Base-by-base conservation (phyloP, 2,329 filamentous ascomycete genomes). In the Neonectria neomacrospora region DNA sequence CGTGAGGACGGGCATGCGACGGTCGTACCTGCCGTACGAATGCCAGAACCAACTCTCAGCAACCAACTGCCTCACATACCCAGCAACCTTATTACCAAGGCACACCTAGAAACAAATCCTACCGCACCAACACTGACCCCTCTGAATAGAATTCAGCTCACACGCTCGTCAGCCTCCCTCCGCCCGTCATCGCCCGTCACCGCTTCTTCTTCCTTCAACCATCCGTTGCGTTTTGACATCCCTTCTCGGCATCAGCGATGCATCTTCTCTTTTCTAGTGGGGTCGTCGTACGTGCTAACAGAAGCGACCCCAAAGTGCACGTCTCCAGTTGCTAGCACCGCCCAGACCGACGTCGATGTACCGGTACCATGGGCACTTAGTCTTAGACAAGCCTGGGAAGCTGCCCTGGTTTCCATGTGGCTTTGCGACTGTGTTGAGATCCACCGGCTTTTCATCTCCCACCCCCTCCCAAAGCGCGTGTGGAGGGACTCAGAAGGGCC, bases 371-470 rank as follows among this genome's bases (percentile, higher is more conserved):
- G 32, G 28, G 32, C 14, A 52, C 26, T 45, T 54, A 41, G 52
- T 51, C 58, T 57, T 32, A 53, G 58, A 55, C 52, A 52, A 30
- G 22, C 44, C 58, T 30, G 45, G 45, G 28, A 55, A 53, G 26
- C 56, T 56, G 41, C 50, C 58, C 50, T 58, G 48, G 54, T 22
- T 57, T 61, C 58, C 62, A 64, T 64, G 58, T 61, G 62, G 58
- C 58, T 64, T 61, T 47, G 47, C 51, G 18, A 60, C 42, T 56
- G 47, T 28, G 48, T 18, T 23, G 16, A 56, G 61, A 56, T 64
- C 61, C 62, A 61, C 62, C 48, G 45, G 28, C 23, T 58, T 26
- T 58, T 56, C 51, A 57, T 50, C 57, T 57, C 47, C 62, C 26
- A 63, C 59, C 47, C 48, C 44, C 22, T 41, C 30, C 30, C 39